These are phyloP conservation scores for Colletotrichum brevisporum DNA, from an alignment of 2,329 filamentous ascomycete genomes.

Conservation along the genomic window DNA sequence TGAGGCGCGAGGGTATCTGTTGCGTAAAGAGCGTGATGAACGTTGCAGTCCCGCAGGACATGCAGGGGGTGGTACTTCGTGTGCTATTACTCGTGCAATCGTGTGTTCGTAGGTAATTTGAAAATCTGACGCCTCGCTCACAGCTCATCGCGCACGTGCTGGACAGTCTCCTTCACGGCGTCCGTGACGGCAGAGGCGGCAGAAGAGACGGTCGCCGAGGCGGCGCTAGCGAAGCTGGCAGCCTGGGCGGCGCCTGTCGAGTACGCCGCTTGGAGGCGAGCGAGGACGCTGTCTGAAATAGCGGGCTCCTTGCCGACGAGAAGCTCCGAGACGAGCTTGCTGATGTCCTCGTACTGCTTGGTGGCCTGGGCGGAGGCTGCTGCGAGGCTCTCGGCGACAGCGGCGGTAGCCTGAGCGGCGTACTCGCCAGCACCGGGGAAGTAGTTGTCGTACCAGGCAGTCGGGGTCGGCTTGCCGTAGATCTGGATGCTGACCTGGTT, in stretches of 20 bases:
- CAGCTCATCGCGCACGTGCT: constrained; percentile 57
- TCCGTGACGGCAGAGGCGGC: constrained; percentile 51
- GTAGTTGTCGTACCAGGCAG: constrained; percentile 67
- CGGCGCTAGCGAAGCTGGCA: constrained; percentile 57
- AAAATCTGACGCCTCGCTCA: constrained; percentile 44
- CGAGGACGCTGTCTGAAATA: constrained; percentile 86
- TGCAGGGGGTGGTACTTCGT: constrained; percentile 25
- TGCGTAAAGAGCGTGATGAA: constrained; percentile 35
- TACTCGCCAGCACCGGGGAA: constrained; percentile 67
- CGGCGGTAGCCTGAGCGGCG: constrained; percentile 71
- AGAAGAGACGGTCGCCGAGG: constrained; percentile 44
- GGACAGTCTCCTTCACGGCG: constrained; percentile 56
- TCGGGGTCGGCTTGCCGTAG: constrained; percentile 75
- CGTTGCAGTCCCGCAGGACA: constrained; percentile 4
- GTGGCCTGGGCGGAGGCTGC: constrained; percentile 73
- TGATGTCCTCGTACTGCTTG: constrained; percentile 78
- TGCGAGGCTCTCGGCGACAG: constrained; percentile 56
- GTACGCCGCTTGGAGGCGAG: constrained; percentile 79
- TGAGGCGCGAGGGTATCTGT: constrained; percentile 40
- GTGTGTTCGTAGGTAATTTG: constrained; percentile 20
- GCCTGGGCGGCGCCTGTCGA: constrained; percentile 74
- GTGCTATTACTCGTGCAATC: constrained; percentile 39
- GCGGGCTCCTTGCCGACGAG: constrained; percentile 83
- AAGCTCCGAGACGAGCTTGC: constrained; percentile 81
- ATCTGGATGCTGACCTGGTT: constrained; percentile 77